These are phyloP conservation scores for Monosporozyma yasuniensis DNA, from an alignment of 805 yeast species.

Conservation along the genomic window DNA sequence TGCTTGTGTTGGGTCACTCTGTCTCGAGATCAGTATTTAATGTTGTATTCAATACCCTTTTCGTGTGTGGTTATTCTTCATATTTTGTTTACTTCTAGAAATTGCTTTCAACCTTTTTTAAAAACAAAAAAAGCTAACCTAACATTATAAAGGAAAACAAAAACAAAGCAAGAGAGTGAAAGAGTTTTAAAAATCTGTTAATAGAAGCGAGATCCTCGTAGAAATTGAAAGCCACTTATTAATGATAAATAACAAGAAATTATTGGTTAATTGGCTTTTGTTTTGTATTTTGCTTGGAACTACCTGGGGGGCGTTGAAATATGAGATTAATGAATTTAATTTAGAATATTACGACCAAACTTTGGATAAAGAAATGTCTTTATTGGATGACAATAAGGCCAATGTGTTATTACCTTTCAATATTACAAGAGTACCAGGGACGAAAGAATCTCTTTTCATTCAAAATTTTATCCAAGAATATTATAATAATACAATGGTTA, in stretches of 20 bases:
- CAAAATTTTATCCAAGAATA: conserved; percentile 31
- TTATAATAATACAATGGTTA: conserved; percentile 22
- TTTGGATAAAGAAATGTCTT: conserved; percentile 4
- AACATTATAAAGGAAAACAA: not conserved
- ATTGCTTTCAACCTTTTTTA: not conserved
- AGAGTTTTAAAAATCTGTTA: not conserved
- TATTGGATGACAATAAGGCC: not conserved
- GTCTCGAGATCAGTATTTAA: not conserved
- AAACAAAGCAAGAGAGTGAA: not conserved
- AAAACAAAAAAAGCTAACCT: not conserved
- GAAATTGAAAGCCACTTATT: not conserved
- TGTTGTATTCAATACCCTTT: not conserved
- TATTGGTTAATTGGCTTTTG: not conserved
- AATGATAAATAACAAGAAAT: not conserved
- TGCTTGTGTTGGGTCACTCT: not conserved
- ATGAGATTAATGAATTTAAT: conserved; percentile 1
- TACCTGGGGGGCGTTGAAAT: not conserved
- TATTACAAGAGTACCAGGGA: conserved; percentile 36
- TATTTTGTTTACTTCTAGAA: not conserved
- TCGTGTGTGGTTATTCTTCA: not conserved
- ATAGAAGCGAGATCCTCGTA: not conserved
- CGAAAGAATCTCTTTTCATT: conserved; percentile 32
- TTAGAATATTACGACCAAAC: conserved; percentile 1
- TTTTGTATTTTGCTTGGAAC: not conserved
- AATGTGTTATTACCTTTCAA: conserved; percentile 29